phyloP scores from a whole-genome alignment of 306 rosid genomes.

The Chamaecrista fasciculata region DNA sequence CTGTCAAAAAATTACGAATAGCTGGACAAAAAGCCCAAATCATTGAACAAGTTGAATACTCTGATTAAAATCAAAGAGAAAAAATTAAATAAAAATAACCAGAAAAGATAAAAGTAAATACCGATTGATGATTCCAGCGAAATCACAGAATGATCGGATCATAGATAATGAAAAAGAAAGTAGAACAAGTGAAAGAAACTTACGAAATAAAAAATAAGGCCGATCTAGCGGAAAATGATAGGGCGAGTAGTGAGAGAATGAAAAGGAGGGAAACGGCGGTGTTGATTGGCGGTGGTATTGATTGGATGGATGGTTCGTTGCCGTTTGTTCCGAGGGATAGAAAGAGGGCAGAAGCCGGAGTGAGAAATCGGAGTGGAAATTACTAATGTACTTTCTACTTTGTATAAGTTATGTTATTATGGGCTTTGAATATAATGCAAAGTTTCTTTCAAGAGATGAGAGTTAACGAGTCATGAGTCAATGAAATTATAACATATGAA shows the following conservation, averaged over 20 bases:
- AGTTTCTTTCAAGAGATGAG: slow-evolving; percentile 49
- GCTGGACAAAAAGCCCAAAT: background rate
- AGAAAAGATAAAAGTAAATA: slow-evolving; percentile 16
- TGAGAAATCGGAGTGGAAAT: slow-evolving; percentile 42
- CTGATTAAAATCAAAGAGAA: background rate
- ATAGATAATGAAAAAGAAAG: background rate
- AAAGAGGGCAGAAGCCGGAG: slow-evolving; percentile 42
- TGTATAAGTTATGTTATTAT: no score
- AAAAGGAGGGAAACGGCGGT: slow-evolving; percentile 27
- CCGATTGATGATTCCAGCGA: slow-evolving; percentile 26
- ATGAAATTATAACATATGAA: no score
- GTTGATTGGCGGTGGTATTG: background rate
- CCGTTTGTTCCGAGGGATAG: slow-evolving; percentile 21
- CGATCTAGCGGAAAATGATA: slow-evolving; percentile 46
- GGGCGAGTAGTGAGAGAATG: slow-evolving; percentile 19
- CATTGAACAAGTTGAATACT: background rate
- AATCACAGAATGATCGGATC: slow-evolving; percentile 34
- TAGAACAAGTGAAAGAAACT: slow-evolving; percentile 24
- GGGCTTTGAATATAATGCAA: slow-evolving; percentile 40
- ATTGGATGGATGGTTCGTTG: slow-evolving; percentile 9
- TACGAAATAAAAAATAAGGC: slow-evolving; percentile 39
- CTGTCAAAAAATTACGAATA: background rate
- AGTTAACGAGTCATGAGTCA: no score
- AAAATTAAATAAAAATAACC: background rate
- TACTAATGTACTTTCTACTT: no score